Base-by-base conservation (phyloP, 495 filamentous ascomycete species). In the Collariella sp. region DNA sequence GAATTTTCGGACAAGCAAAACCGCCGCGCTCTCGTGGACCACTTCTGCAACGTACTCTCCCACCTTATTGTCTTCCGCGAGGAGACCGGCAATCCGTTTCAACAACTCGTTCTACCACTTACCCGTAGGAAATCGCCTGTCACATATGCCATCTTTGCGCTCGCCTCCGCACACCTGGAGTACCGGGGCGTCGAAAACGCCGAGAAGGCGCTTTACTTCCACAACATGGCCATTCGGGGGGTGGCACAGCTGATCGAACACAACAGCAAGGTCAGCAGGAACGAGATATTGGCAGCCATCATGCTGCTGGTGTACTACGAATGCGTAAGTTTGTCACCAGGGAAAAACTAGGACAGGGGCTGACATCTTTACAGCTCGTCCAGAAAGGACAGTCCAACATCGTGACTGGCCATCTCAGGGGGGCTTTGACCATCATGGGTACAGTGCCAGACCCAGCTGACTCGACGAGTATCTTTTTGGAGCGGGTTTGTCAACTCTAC, bases 241-340 rank as follows among this genome's bases (percentile, higher is more conserved):
- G 65, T 84, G n/a, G 75, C 77, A 5, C 64, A 68, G 60, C 60
- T 82, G 29, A 82, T 84, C 59, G 71, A 80, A 50, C 70, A 80
- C 24, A 75, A 76, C 51, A 66, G 66, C 24, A 71, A 68, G 50
- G 67, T 70, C 33, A 74, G 75, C 47, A 67, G 74, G 54, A 81
- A 79, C 40, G 81, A 84, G 57, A 67, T 83, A 13, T 63, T 84
- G 18, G 80, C 79, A 2, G 78, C 79, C 10, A 80, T 84, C 43
- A 83, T 84, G 64, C 70, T 84, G 23, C 64, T 84, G 1, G 71
- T 84, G 16, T 84, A 84, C 62, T 84, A 83, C 51, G 81, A 84
- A 74, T 76, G 79, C 26, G 80, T 80, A 51, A 70, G 79, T 69
- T 15, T 12, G 1, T 0, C 39, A 5, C 7, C n/a, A n/a, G 1